Evolutionary conservation across 1,139 yeast genomes (phyloP), one percentile per base, ranked within the genome.

Genomic region (Taphrina sp.): DNA sequence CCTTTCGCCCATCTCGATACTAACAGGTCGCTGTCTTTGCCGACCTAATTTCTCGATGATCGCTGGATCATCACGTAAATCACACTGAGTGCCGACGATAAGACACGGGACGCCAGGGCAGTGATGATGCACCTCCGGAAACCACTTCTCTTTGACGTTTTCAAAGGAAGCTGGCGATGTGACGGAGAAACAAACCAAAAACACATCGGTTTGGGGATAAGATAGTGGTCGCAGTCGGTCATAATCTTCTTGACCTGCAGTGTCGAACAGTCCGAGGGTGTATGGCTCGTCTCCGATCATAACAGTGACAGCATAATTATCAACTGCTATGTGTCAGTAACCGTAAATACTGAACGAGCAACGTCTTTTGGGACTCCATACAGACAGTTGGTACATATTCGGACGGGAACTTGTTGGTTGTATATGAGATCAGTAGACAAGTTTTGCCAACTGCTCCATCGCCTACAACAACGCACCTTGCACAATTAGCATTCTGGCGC

Each of bases 231-330:
- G 86, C 69, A 92, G 76, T 69, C 98, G 80, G 73, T 92, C 98
- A 71, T 92, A 92, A 76, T 92, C 97, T 78, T 90, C 97, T 76
- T 92, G 98, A 44, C 98, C 98, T 19, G 98, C 97, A 44, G 98
- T 92, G 75, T 92, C 98, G 69, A 90, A 92, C 61, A 92, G 76
- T 14, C 97, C 97, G 66, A 92, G 80, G 20, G 96, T 92, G 72
- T 88, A 90, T 43, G 97, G 97, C 72, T 90, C 97, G 69, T 90
- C 97, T 52, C 96, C 97, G 69, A 92, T 92, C 80, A 92, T 90
- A 57, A 92, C 97, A 1, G 97, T 90, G 54, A 92, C 98, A 10
- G 97, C 97, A 70, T 92, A 92, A 75, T 92, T 92, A 71, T 92
- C 97, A 66, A 89, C 89, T 49, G 3, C 1, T 19, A 5, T 4